Evolutionary conservation across 441 rosid species (phyloP).

Genomic region (Corymbia citriodora): DNA sequence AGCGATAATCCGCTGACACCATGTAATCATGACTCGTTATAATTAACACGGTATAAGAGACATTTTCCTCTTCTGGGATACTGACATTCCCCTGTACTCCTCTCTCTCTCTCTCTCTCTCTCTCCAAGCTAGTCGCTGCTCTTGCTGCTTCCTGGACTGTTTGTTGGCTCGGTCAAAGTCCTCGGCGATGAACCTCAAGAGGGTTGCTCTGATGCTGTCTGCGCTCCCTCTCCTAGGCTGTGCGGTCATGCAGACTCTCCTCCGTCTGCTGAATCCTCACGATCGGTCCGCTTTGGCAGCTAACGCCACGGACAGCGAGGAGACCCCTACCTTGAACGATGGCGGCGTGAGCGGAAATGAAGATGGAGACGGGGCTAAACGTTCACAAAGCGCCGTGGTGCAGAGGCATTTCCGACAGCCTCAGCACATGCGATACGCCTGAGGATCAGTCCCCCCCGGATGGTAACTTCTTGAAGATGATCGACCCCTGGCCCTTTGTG

Average conservation of each 20-base stretch:
- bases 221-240: conserved; percentile 23
- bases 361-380: background rate
- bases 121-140: background rate
- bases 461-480: background rate
- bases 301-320: background rate
- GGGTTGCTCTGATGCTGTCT: background rate
- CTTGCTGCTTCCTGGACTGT: background rate
- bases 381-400: conserved; percentile 2
- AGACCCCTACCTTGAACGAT: background rate
- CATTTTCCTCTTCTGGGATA: background rate
- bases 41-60: background rate
- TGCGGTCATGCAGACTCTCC: background rate
- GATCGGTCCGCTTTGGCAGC: background rate
- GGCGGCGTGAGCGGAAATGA: background rate
- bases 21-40: background rate
- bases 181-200: conserved; percentile 16
- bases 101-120: background rate
- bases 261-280: background rate
- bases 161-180: background rate
- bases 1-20: background rate
- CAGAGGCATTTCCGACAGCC: conserved; percentile 26
- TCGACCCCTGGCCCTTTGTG: background rate
- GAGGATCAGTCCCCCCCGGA: background rate
- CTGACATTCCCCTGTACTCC: background rate
- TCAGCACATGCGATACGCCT: conserved; percentile 22